Percentiles rank a stretch among this genome's conserved stretches.
Conservation (phyloP, 2,329 filamentous ascomycete species). For the Penicillium sp. region DNA sequence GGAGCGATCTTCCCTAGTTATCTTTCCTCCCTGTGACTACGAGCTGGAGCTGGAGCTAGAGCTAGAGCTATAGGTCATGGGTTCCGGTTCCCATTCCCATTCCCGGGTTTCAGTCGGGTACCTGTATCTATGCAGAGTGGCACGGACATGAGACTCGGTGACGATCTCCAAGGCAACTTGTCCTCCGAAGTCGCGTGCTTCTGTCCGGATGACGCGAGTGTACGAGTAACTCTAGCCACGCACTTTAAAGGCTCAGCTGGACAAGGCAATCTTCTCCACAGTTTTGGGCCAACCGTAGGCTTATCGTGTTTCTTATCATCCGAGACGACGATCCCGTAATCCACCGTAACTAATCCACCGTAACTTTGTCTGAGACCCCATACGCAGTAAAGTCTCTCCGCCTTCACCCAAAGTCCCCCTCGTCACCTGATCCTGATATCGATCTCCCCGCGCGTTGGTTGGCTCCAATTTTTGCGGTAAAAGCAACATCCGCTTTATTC, state of each 20-base stretch:
- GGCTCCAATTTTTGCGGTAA: neutral
- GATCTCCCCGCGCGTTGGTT: neutral
- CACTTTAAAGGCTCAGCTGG: neutral
- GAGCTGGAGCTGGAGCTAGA: neutral
- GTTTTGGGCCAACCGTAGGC: neutral
- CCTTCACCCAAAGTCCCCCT: neutral
- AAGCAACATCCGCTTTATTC: neutral
- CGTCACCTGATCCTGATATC: neutral
- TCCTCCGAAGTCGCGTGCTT: constrained; percentile 23
- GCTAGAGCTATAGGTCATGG: neutral
- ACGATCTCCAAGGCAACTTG: constrained; percentile 16
- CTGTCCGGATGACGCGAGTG: constrained; percentile 13
- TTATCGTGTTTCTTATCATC: neutral
- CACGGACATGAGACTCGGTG: neutral
- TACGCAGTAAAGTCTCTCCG: too few relatives aligned
- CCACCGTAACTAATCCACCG: neutral
- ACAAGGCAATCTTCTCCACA: neutral
- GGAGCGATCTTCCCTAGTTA: neutral
- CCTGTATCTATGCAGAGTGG: constrained; percentile 10
- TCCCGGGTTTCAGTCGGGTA: constrained; percentile 8
- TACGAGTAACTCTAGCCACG: neutral
- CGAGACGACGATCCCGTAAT: neutral
- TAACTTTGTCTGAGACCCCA: too few relatives aligned
- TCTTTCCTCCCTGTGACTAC: neutral
- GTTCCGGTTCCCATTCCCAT: neutral